Base-by-base conservation (phyloP, 2,329 filamentous ascomycete genomes). In the Epichloe hybrida region DNA sequence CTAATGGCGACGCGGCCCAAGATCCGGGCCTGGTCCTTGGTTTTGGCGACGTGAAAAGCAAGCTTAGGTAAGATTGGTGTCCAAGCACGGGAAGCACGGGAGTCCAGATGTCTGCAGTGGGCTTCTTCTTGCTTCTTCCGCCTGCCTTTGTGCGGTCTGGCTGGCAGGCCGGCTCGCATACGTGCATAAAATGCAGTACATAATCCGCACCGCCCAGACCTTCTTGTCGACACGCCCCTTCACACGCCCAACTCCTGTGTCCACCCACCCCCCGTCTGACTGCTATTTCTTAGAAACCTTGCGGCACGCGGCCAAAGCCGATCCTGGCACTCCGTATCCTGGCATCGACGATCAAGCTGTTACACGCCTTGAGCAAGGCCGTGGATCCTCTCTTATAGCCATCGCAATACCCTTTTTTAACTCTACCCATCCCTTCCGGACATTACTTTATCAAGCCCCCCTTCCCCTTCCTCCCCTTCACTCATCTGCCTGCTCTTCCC, bases 291-390 rank as follows among this genome's bases (percentile, higher is more conserved):
- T 34, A 31, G 37, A 12, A 13, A 35, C 48, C 42, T 43, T 50
- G 44, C 27, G 45, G 45, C 23, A 46, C 53, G 46, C 53, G 51
- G 53, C 53, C 53, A 46, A 52, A 55, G 51, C 53, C 53, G 53
- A 55, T 55, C 53, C 46, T 49, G 31, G 46, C 44, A 4, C 27
- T 31, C 27, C 27, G 27, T 31, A 39, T 37, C 40, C 45, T 48
- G 44, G 17, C 17, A 23, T 53, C 52, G 52, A 46, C 50, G 52
- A 53, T 53, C 43, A 53, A 50, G 46, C 46, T 40, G 27, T 17
- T 17, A 17, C 17, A 17, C 17, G 43, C 49, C 49, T 41, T 41
- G 20, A 50, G 48, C 43, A 43, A 50, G 47, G 27, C 48, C 46
- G 36, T 49, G 48, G 52, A 51, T 50, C 48, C 39, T 47, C 48